phyloP scores from a whole-genome alignment of 2,329 filamentous ascomycete genomes.

The Huntiella savannae region DNA sequence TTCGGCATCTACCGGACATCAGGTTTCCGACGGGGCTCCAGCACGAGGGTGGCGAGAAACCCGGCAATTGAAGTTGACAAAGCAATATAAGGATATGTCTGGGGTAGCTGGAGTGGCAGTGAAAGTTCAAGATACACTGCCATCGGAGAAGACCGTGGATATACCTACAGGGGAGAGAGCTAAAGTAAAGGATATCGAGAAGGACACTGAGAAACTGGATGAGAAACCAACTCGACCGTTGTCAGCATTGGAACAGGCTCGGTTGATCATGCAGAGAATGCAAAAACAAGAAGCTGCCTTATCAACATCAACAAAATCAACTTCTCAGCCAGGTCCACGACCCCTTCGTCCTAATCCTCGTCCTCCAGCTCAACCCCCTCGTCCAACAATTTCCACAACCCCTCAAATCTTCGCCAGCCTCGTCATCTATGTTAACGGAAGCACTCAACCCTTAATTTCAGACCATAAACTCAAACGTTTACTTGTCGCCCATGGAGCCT shows the following conservation, averaged over 20 bases:
- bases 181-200: slow-evolving; percentile 21
- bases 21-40: slow-evolving; percentile 49
- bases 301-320: background rate
- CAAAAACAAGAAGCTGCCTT: background rate
- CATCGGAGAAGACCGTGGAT: background rate
- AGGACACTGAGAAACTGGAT: background rate
- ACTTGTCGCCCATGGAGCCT: slow-evolving; percentile 54
- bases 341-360: slow-evolving; percentile 1
- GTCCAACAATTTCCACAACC: background rate
- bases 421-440: slow-evolving; percentile 73
- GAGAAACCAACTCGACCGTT: background rate
- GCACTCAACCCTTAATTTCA: slow-evolving; percentile 60
- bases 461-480: slow-evolving; percentile 73
- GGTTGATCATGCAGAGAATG: background rate
- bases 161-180: slow-evolving; percentile 10
- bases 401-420: slow-evolving; percentile 47
- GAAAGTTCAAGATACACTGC: slow-evolving; percentile 38
- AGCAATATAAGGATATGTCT: slow-evolving; percentile 44
- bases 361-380: background rate
- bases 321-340: background rate
- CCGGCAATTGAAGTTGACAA: slow-evolving; percentile 46
- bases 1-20: slow-evolving; percentile 57
- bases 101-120: slow-evolving; percentile 36
- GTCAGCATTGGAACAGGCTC: background rate
- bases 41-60: slow-evolving; percentile 52